phyloP scores from a whole-genome alignment of 106 monocot species.

The Agapanthus africanus region DNA sequence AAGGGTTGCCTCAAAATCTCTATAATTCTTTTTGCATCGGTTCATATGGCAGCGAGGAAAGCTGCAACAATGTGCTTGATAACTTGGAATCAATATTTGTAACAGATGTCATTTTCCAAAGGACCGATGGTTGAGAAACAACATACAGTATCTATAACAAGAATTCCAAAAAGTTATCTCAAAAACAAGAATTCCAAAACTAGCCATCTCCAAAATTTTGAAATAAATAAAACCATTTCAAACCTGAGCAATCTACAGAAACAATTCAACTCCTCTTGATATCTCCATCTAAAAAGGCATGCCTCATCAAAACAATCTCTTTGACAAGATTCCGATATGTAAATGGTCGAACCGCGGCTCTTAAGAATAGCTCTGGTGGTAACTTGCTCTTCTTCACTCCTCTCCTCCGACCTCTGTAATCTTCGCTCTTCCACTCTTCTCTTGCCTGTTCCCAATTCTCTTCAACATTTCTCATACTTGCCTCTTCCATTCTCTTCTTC shows the following conservation, averaged over 20 bases:
- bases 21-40: neutral
- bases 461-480: neutral
- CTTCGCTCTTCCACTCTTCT: slow-evolving; percentile 13
- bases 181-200: neutral
- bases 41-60: neutral
- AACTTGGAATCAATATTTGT: neutral
- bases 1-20: neutral
- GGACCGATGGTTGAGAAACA: neutral
- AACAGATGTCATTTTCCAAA: neutral
- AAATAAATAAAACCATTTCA: neutral
- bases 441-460: slow-evolving; percentile 3
- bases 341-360: slow-evolving; percentile 83
- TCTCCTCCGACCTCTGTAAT: slow-evolving; percentile 12
- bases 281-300: slow-evolving; percentile 79
- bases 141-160: neutral
- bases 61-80: neutral
- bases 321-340: slow-evolving; percentile 92
- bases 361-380: slow-evolving; percentile 59
- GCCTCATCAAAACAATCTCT: slow-evolving; percentile 87
- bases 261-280: slow-evolving; percentile 19
- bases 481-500: slow-evolving; percentile 5
- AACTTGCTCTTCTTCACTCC: slow-evolving; percentile 34
- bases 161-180: neutral
- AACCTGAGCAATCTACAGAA: neutral
- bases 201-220: neutral